phyloP scores from a whole-genome alignment of 2,329 filamentous ascomycete species.

The Elsinoe australis region DNA sequence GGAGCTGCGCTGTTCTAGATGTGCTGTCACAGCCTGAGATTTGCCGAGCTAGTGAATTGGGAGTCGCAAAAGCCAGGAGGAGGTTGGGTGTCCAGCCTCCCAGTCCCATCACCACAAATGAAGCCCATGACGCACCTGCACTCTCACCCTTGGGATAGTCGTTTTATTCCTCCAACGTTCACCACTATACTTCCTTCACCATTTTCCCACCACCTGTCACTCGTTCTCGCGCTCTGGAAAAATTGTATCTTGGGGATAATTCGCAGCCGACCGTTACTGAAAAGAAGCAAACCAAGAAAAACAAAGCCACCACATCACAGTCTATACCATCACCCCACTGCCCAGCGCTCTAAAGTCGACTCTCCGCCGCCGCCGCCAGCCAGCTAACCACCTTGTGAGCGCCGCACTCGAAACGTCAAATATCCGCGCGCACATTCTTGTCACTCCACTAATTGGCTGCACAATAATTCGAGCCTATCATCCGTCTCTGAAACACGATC shows the following conservation, averaged over 20 bases:
- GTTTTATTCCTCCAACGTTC: constrained; percentile 8
- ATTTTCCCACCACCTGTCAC: constrained; percentile 3
- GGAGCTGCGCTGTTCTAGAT: too few species aligned
- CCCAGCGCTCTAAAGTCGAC: too few species aligned
- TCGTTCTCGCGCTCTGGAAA: neutral
- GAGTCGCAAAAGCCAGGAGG: neutral
- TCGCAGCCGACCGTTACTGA: neutral
- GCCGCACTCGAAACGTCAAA: neutral
- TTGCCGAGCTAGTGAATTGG: neutral
- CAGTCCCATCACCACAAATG: constrained; percentile 2
- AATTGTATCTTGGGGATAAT: neutral
- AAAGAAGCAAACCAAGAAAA: neutral
- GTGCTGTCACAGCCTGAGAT: neutral
- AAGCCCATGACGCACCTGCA: constrained; percentile 12
- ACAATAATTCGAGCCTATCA: too few species aligned
- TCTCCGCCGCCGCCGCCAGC: too few species aligned
- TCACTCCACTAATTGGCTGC: too few species aligned
- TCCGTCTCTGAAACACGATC: too few species aligned
- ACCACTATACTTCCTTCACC: constrained; percentile 1
- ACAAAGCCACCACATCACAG: neutral
- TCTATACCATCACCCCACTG: neutral
- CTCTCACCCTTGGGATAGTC: constrained; percentile 7
- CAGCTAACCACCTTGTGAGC: neutral
- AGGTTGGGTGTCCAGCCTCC: constrained; percentile 12
- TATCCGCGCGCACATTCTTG: neutral